Evolutionary conservation across 176 grass and related monocot genomes (phyloP).

Genomic region (Pontederia paniculata): DNA sequence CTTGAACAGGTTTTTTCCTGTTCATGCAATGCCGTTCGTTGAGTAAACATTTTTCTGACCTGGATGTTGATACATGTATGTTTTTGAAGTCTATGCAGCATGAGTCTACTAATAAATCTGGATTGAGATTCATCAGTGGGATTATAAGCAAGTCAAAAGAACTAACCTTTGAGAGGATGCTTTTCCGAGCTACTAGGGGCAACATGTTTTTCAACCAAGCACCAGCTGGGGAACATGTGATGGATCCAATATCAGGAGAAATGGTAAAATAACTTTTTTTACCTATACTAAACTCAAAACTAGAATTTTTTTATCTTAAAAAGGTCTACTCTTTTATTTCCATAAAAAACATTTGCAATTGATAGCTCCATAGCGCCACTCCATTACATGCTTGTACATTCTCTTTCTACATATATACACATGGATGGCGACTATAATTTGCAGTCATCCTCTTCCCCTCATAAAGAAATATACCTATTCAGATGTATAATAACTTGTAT

Average conservation of each 20-base stretch:
- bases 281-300: not conserved
- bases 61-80: constrained; percentile 15
- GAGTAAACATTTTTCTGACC: not conserved
- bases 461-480: too few relatives aligned
- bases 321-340: not conserved
- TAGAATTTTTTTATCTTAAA: not conserved
- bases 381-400: too few relatives aligned
- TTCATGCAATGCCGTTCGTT: not conserved
- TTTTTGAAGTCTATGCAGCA: constrained; percentile 44
- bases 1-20: constrained; percentile 73
- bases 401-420: too few relatives aligned
- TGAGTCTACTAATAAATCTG: constrained; percentile 49
- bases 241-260: constrained; percentile 84
- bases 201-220: constrained; percentile 98
- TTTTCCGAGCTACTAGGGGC: constrained; percentile 92
- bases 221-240: constrained; percentile 78
- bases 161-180: constrained; percentile 93
- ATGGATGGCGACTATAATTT: too few relatives aligned
- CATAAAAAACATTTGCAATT: not conserved
- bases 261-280: constrained; percentile 52
- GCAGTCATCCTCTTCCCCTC: too few relatives aligned
- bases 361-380: too few relatives aligned
- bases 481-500: constrained; percentile 7
- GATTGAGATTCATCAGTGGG: constrained; percentile 90
- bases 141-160: constrained; percentile 86